Evolutionary conservation across 1,139 yeast genomes (phyloP).

Genomic region (Maudiozyma humilis): DNA sequence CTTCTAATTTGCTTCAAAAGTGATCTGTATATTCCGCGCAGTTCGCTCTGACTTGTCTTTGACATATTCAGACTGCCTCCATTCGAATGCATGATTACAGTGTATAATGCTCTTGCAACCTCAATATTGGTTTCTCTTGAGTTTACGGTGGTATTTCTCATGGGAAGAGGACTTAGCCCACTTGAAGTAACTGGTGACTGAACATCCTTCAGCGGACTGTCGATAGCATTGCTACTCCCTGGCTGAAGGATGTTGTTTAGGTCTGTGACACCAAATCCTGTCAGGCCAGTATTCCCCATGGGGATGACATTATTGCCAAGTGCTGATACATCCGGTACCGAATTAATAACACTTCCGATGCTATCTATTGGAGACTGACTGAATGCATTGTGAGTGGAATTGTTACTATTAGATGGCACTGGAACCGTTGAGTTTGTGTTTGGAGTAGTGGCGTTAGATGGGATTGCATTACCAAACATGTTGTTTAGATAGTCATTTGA

Average conservation of each 20-base stretch:
- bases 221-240: slow-evolving; percentile 3
- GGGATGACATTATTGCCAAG: not conserved
- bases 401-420: not conserved
- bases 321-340: not conserved
- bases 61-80: slow-evolving; percentile 26
- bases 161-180: not conserved
- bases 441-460: not conserved
- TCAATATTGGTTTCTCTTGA: slow-evolving; percentile 23
- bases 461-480: slow-evolving; percentile 10
- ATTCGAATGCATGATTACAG: slow-evolving; percentile 26
- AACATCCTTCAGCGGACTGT: not conserved
- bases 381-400: not conserved
- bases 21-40: slow-evolving; percentile 10
- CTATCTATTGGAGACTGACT: not conserved
- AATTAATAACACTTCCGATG: not conserved
- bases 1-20: slow-evolving; percentile 12
- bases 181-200: slow-evolving; percentile 1
- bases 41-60: slow-evolving; percentile 22
- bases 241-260: slow-evolving; percentile 11
- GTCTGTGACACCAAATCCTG: slow-evolving; percentile 14
- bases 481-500: slow-evolving; percentile 15
- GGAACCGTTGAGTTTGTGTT: slow-evolving; percentile 1
- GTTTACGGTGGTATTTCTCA: slow-evolving; percentile 6
- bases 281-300: not conserved
- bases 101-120: slow-evolving; percentile 28